Conservation (phyloP, 2,329 filamentous ascomycete genomes). For the Ilyonectria robusta region DNA sequence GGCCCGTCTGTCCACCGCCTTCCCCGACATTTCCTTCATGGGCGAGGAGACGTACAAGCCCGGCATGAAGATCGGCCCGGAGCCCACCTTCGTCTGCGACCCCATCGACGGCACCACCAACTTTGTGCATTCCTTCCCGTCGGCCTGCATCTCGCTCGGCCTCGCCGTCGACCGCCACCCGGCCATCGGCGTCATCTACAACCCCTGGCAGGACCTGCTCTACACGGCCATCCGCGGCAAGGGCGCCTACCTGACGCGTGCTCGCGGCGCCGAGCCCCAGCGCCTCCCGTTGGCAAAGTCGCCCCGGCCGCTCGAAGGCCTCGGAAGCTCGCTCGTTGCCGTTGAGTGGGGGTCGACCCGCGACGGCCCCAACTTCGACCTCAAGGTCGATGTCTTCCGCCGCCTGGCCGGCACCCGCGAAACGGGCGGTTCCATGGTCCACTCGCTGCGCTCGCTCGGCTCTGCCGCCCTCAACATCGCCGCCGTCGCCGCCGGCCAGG, state of each 20-base stretch:
- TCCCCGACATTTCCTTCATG: constrained; percentile 75
- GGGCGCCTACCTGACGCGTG: constrained; percentile 73
- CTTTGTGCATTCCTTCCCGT: constrained; percentile 83
- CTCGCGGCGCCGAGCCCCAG: constrained; percentile 55
- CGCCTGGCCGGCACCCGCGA: constrained; percentile 71
- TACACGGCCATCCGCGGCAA: constrained; percentile 78
- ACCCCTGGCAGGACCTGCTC: constrained; percentile 79
- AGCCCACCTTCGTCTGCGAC: constrained; percentile 85
- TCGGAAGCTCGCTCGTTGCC: constrained; percentile 76
- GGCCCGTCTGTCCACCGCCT: constrained; percentile 63
- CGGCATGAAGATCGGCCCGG: constrained; percentile 72
- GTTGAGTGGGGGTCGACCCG: constrained; percentile 82
- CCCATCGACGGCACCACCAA: constrained; percentile 87
- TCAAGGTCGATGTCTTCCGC: constrained; percentile 78
- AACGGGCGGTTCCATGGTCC: constrained; percentile 81
- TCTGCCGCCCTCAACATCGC: constrained; percentile 83
- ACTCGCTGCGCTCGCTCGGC: constrained; percentile 78
- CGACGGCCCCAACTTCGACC: constrained; percentile 77
- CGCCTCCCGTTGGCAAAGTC: constrained; percentile 59
- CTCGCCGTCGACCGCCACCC: constrained; percentile 75
- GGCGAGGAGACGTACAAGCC: constrained; percentile 84
- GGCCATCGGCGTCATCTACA: constrained; percentile 82
- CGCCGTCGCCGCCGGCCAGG: constrained; percentile 77
- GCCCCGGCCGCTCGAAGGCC: constrained; percentile 69
- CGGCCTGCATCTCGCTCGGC: constrained; percentile 83